Conservation (phyloP, 768 basidiomycete genomes). For the Leccinum pellstonianum region DNA sequence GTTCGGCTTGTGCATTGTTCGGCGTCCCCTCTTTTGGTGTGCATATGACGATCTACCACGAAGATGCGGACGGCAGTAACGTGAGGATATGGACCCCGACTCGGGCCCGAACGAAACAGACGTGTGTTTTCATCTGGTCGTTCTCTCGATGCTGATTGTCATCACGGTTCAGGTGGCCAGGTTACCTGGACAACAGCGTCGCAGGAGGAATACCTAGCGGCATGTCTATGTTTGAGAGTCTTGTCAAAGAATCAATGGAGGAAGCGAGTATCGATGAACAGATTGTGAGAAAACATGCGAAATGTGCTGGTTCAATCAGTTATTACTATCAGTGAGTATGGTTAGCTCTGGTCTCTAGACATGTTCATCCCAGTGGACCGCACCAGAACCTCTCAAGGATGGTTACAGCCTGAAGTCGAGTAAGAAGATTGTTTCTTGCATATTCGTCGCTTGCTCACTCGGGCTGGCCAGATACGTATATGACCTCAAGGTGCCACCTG, state of each 20-base stretch:
- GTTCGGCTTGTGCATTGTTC: slow-evolving; percentile 85
- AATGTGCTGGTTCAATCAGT: slow-evolving; percentile 66
- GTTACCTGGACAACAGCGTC: slow-evolving; percentile 84
- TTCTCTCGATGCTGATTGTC: neutral
- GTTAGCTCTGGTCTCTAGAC: neutral
- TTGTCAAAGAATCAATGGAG: slow-evolving; percentile 91
- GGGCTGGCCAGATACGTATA: slow-evolving; percentile 63
- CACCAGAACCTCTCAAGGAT: slow-evolving; percentile 36
- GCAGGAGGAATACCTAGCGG: slow-evolving; percentile 92
- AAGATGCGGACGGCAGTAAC: slow-evolving; percentile 35
- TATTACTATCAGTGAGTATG: slow-evolving; percentile 71
- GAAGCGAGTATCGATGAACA: slow-evolving; percentile 79
- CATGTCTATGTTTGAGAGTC: slow-evolving; percentile 63
- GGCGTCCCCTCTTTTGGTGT: slow-evolving; percentile 91
- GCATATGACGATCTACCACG: slow-evolving; percentile 74
- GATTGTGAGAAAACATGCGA: slow-evolving; percentile 59
- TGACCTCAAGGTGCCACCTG: slow-evolving; percentile 69
- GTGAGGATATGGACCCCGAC: slow-evolving; percentile 85
- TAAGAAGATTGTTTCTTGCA: slow-evolving; percentile 34
- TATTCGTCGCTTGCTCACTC: neutral
- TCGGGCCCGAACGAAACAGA: slow-evolving; percentile 82
- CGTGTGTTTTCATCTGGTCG: slow-evolving; percentile 47
- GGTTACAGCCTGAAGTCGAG: slow-evolving; percentile 88
- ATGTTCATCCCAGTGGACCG: slow-evolving; percentile 1
- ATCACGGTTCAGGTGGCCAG: slow-evolving; percentile 61